A percentile compares a stretch with the other conserved stretches of the same genome.
Conservation (phyloP, 176 grass and related monocot species). For the Chloris gayana region DNA sequence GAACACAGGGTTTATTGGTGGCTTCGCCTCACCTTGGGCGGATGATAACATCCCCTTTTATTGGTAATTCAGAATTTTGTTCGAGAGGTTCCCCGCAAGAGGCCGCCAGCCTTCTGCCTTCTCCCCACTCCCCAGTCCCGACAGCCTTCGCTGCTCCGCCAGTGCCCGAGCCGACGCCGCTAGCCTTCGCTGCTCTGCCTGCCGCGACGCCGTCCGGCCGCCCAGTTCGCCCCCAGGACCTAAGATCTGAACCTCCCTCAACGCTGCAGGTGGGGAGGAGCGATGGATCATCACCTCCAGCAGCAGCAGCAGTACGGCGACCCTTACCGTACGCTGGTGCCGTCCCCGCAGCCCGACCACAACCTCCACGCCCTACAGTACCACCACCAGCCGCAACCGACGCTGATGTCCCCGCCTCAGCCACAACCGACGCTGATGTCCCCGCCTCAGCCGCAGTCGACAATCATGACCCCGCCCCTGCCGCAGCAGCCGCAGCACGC, state of each 20-base stretch:
- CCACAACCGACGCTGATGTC: too few species aligned
- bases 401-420: conserved; percentile 19
- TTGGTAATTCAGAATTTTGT: too few species aligned
- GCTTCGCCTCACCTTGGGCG: too few species aligned
- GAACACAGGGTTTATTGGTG: too few species aligned
- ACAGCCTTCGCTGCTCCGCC: too few species aligned
- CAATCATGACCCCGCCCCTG: conserved; percentile 13
- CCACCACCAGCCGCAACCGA: conserved; percentile 30
- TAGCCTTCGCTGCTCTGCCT: too few species aligned
- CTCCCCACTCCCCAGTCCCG: too few species aligned
- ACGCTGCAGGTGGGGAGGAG: background rate
- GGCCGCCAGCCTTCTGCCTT: too few species aligned
- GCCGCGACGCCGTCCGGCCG: background rate
- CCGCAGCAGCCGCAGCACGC: conserved; percentile 44
- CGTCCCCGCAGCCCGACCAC: conserved; percentile 49
- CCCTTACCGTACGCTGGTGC: conserved; percentile 42
- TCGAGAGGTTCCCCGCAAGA: conserved; percentile 67
- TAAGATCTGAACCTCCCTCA: background rate
- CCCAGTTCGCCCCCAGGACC: background rate
- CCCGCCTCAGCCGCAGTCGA: conserved; percentile 17
- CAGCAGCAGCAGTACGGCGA: conserved; percentile 45
- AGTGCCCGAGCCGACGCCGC: too few species aligned
- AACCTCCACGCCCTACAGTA: conserved; percentile 42
- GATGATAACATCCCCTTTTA: too few species aligned
- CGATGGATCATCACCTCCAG: conserved; percentile 46